A percentile compares a stretch with the other conserved stretches of the same genome.
phyloP scores from a whole-genome alignment of 768 basidiomycete species.

The Tephrocybe sp. region DNA sequence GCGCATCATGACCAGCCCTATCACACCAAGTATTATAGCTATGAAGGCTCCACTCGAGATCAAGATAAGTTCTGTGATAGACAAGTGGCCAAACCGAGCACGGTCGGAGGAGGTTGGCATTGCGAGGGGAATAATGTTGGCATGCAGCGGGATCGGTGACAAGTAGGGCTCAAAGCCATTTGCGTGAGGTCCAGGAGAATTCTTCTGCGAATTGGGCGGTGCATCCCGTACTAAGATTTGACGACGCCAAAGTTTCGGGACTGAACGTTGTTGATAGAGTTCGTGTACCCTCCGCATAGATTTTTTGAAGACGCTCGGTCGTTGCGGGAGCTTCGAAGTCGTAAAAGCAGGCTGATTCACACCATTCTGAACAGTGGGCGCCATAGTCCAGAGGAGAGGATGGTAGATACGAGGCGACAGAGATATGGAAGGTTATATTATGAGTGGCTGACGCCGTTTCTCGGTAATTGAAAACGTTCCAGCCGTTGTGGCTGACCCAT shows the following conservation, averaged over 20 bases:
- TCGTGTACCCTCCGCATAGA: background rate
- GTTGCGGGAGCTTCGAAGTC: background rate
- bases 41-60: conserved; percentile 11
- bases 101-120: background rate
- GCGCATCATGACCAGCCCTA: conserved; percentile 10
- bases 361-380: conserved; percentile 6
- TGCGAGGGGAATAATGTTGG: conserved; percentile 17
- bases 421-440: background rate
- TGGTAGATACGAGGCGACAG: background rate
- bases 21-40: conserved; percentile 1
- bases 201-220: background rate
- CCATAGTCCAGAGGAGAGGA: conserved; percentile 1
- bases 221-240: conserved; percentile 8
- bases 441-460: conserved; percentile 12
- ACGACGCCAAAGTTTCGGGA: conserved; percentile 3
- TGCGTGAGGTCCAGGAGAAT: no score
- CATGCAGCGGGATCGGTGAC: conserved; percentile 17
- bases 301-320: background rate
- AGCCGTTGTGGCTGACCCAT: conserved; percentile 1
- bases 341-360: background rate
- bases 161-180: conserved; percentile 12
- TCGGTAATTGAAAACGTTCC: no score
- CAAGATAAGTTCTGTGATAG: conserved; percentile 11
- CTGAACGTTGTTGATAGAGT: background rate
- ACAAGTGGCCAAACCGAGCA: conserved; percentile 4